Percentiles rank a stretch among this genome's conserved stretches.
Conservation (phyloP, 306 rosid species). For the Ormosia emarginata region DNA sequence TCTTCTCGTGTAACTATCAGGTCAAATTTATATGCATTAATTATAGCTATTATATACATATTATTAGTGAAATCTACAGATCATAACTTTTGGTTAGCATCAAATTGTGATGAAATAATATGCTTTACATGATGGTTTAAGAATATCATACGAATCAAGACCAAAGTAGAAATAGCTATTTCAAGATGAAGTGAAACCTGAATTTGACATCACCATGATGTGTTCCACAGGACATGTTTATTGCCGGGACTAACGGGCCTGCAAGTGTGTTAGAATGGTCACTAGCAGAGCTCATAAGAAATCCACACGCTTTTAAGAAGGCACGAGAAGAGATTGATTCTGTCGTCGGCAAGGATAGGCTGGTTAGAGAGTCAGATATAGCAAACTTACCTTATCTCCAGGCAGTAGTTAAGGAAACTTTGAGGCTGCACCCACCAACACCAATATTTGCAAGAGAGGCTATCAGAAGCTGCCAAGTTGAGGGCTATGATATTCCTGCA, state of each 20-base stretch:
- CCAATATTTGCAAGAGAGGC: slow-evolving; percentile 47
- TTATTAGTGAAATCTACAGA: no score
- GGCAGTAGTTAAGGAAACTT: slow-evolving; percentile 45
- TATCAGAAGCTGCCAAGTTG: slow-evolving; percentile 21
- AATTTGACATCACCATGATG: background rate
- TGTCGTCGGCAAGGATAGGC: slow-evolving; percentile 33
- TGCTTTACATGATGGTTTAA: no score
- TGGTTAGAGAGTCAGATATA: slow-evolving; percentile 44
- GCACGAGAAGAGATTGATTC: slow-evolving; percentile 50
- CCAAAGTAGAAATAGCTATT: background rate
- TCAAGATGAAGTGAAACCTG: background rate
- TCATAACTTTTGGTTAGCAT: no score
- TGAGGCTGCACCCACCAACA: slow-evolving; percentile 49
- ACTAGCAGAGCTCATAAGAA: slow-evolving; percentile 42
- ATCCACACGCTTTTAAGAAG: slow-evolving; percentile 23
- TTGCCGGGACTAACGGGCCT: slow-evolving; percentile 50
- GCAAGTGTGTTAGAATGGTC: slow-evolving; percentile 49
- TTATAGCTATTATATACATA: no score
- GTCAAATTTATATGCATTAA: no score
- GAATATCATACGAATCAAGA: background rate
- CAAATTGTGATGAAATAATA: no score
- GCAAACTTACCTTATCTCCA: slow-evolving; percentile 44
- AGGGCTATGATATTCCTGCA: slow-evolving; percentile 28
- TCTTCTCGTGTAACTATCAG: no score
- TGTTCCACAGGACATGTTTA: slow-evolving; percentile 47